phyloP scores from a whole-genome alignment of 345 rosid genomes.

The Melaleuca quinquenervia region DNA sequence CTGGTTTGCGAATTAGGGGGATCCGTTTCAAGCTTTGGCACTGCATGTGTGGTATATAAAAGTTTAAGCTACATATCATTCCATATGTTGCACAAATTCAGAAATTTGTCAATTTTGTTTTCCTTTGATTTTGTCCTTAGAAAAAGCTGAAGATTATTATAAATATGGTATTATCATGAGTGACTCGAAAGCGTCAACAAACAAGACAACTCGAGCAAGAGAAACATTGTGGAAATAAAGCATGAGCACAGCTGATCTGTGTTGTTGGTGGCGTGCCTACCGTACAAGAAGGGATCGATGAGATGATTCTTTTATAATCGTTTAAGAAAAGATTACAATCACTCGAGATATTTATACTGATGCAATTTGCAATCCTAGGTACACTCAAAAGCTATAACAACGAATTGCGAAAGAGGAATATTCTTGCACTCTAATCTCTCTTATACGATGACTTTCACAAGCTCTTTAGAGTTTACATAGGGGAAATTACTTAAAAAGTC shows the following conservation, averaged over 20 bases:
- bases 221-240: not conserved
- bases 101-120: not conserved
- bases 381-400: not conserved
- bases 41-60: not conserved
- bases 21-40: too few relatives aligned
- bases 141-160: not conserved
- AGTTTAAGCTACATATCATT: not conserved
- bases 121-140: not conserved
- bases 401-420: not conserved
- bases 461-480: not conserved
- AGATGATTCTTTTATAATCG: not conserved
- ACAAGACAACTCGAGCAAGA: not conserved
- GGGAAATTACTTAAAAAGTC: too few relatives aligned
- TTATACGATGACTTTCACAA: not conserved
- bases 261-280: not conserved
- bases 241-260: not conserved
- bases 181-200: not conserved
- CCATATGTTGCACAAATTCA: not conserved
- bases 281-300: accelerated
- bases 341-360: not conserved
- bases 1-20: too few relatives aligned
- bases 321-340: not conserved
- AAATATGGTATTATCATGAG: not conserved
- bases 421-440: not conserved
- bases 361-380: not conserved